These are phyloP conservation scores for Leccinum boreale DNA, from an alignment of 768 basidiomycete genomes.

Conservation along the genomic window DNA sequence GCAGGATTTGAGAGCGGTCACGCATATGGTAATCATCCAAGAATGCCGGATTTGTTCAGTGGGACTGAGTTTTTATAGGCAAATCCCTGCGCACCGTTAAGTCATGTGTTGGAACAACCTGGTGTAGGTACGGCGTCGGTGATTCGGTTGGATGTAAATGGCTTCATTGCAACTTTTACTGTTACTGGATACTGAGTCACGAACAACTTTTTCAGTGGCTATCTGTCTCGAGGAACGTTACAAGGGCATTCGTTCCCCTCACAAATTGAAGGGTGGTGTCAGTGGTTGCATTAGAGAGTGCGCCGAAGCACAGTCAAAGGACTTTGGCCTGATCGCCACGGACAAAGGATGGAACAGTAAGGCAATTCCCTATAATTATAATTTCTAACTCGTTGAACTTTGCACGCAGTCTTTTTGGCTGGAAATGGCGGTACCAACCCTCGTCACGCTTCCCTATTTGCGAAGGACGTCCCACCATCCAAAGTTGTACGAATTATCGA, in stretches of 20 bases:
- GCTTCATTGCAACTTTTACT: neutral
- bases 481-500: slow-evolving; percentile 61
- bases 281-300: slow-evolving; percentile 74
- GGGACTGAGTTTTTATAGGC: slow-evolving; percentile 13
- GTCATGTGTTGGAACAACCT: slow-evolving; percentile 69
- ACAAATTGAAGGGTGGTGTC: slow-evolving; percentile 76
- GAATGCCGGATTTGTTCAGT: neutral
- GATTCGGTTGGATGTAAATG: slow-evolving; percentile 59
- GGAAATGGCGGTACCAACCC: slow-evolving; percentile 68
- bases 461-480: slow-evolving; percentile 63
- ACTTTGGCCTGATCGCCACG: slow-evolving; percentile 75
- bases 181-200: neutral
- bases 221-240: slow-evolving; percentile 71
- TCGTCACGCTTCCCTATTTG: slow-evolving; percentile 63
- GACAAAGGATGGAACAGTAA: slow-evolving; percentile 76
- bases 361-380: slow-evolving; percentile 2
- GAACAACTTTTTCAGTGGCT: slow-evolving; percentile 42
- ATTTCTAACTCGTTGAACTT: neutral
- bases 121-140: slow-evolving; percentile 71
- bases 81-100: slow-evolving; percentile 69
- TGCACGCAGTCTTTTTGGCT: slow-evolving; percentile 43
- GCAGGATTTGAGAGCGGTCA: slow-evolving; percentile 77
- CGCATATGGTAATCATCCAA: slow-evolving; percentile 54
- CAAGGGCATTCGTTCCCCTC: slow-evolving; percentile 64
- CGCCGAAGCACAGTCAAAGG: slow-evolving; percentile 71